Percentiles rank a stretch among this genome's conserved stretches.
Conservation (phyloP, 805 yeast species). For the Metschnikowia picachoensis region DNA sequence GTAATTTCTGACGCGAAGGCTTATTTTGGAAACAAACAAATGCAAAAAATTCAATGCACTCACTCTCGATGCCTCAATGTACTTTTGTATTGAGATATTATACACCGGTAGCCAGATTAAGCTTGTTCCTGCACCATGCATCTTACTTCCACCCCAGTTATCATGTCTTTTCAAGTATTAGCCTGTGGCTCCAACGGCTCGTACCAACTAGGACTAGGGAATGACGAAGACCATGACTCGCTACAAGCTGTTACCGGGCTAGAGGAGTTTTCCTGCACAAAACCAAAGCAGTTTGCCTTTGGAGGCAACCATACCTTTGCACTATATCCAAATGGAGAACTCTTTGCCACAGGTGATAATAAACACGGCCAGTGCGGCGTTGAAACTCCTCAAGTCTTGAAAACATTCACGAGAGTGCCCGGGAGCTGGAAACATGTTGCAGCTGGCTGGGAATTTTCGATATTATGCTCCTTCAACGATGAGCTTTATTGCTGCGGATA, state of each 20-base stretch:
- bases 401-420: constrained; percentile 19
- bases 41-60: no score
- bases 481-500: constrained; percentile 52
- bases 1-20: no score
- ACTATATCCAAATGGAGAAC: constrained; percentile 47
- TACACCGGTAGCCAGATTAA: no score
- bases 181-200: constrained; percentile 85
- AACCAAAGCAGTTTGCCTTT: constrained; percentile 50
- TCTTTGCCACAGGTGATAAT: constrained; percentile 61
- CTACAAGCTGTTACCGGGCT: constrained; percentile 16
- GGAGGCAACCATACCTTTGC: constrained; percentile 88
- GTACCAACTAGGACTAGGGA: constrained; percentile 64
- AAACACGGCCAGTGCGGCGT: constrained; percentile 50
- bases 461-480: constrained; percentile 42
- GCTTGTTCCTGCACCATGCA: background rate
- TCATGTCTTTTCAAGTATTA: constrained; percentile 27
- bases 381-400: constrained; percentile 1
- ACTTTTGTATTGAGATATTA: no score
- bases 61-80: no score
- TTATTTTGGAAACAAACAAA: no score
- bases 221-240: constrained; percentile 41
- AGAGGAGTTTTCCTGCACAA: constrained; percentile 19
- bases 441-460: constrained; percentile 80
- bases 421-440: constrained; percentile 44
- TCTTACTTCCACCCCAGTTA: background rate